phyloP scores from a whole-genome alignment of 352 stramenopile genomes.

The Blastocystis sp. region DNA sequence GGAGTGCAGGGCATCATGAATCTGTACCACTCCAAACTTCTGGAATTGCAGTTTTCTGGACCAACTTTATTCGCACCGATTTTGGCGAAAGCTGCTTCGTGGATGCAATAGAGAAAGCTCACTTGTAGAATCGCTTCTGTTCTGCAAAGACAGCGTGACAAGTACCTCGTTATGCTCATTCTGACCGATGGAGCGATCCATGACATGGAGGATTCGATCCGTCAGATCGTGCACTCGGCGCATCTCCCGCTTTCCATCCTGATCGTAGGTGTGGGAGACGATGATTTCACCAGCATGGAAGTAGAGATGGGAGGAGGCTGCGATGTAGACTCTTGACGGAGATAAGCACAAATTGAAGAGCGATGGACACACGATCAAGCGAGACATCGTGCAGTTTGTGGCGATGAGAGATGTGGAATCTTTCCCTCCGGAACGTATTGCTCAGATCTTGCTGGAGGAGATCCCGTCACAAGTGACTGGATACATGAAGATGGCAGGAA shows the following conservation, averaged over 20 bases:
- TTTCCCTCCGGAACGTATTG: slow-evolving; percentile 60
- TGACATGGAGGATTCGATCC: slow-evolving; percentile 71
- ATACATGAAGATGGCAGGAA: slow-evolving; percentile 72
- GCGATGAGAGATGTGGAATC: not conserved
- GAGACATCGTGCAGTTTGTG: slow-evolving; percentile 64
- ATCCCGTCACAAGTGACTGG: slow-evolving; percentile 72
- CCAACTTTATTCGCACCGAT: slow-evolving; percentile 67
- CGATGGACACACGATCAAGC: slow-evolving; percentile 65
- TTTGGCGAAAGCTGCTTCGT: slow-evolving; percentile 56
- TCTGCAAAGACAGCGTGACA: slow-evolving; percentile 63
- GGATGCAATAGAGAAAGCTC: not conserved
- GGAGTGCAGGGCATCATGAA: slow-evolving; percentile 73
- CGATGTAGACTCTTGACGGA: slow-evolving; percentile 66
- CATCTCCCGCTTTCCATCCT: slow-evolving; percentile 67
- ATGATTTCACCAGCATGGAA: slow-evolving; percentile 72
- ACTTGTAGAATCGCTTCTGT: not conserved
- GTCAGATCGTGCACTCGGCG: slow-evolving; percentile 57
- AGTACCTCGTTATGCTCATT: slow-evolving; percentile 79
- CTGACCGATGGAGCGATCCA: slow-evolving; percentile 79
- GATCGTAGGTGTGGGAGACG: slow-evolving; percentile 72
- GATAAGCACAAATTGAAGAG: slow-evolving; percentile 68
- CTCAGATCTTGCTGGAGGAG: slow-evolving; percentile 70
- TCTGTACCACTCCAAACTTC: slow-evolving; percentile 66
- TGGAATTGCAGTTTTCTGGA: slow-evolving; percentile 64
- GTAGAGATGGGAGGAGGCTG: not conserved